phyloP scores from a whole-genome alignment of 2,329 filamentous ascomycete species.

The Xylariaceae sp. region DNA sequence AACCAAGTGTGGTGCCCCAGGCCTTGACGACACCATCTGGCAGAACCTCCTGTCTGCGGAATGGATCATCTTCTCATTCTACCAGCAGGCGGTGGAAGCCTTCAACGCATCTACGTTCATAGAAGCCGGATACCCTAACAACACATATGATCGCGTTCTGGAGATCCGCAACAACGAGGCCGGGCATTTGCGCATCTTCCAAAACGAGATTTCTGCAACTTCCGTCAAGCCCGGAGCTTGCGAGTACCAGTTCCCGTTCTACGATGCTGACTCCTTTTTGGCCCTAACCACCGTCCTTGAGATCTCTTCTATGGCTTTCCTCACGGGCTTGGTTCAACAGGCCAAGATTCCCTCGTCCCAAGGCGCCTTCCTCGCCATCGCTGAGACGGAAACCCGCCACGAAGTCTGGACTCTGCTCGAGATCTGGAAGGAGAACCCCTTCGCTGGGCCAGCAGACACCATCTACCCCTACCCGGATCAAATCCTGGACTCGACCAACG shows the following conservation, averaged over 20 bases:
- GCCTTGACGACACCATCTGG: conserved; percentile 38
- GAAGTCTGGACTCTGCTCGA: conserved; percentile 40
- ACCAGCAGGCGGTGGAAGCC: conserved; percentile 37
- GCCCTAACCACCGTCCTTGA: conserved; percentile 34
- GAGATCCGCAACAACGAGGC: conserved; percentile 45
- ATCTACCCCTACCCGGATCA: conserved; percentile 40
- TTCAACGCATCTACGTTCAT: conserved; percentile 36
- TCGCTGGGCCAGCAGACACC: conserved; percentile 39
- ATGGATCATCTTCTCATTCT: conserved; percentile 43
- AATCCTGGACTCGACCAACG: conserved; percentile 36
- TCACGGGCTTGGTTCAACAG: conserved; percentile 34
- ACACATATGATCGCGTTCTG: conserved; percentile 28
- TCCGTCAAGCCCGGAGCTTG: conserved; percentile 36
- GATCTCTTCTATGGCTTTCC: conserved; percentile 37
- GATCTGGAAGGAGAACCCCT: conserved; percentile 37
- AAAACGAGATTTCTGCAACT: conserved; percentile 38
- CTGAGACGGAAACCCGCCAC: conserved; percentile 36
- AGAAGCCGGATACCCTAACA: conserved; percentile 31
- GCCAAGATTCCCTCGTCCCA: conserved; percentile 31
- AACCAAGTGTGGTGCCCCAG: conserved; percentile 25
- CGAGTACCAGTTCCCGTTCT: conserved; percentile 20
- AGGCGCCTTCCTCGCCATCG: conserved; percentile 35
- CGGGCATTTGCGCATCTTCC: conserved; percentile 42
- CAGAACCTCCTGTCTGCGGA: conserved; percentile 43
- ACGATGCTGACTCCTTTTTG: conserved; percentile 19